These are phyloP conservation scores for Pholiota molesta DNA, from an alignment of 768 basidiomycete genomes.

Conservation along the genomic window DNA sequence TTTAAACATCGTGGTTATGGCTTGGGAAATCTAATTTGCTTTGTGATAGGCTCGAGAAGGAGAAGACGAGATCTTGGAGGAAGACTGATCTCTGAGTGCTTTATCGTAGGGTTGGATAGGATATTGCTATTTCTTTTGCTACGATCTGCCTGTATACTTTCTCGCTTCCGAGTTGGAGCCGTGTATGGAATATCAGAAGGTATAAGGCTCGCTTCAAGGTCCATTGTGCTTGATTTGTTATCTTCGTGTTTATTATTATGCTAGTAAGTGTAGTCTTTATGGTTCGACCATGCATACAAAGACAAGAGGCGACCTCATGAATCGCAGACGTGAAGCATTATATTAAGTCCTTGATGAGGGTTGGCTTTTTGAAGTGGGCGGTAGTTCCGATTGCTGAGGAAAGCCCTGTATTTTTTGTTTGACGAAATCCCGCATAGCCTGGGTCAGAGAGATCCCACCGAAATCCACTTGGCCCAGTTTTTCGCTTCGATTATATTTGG, in stretches of 20 bases:
- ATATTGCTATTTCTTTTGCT: background rate
- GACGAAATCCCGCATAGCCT: too few relatives aligned
- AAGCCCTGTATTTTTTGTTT: too few relatives aligned
- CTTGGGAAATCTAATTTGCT: slow-evolving; percentile 19
- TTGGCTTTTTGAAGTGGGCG: too few relatives aligned
- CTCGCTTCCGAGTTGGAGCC: background rate
- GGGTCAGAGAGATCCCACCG: too few relatives aligned
- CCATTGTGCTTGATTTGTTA: background rate
- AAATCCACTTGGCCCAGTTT: too few relatives aligned
- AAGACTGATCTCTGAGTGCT: slow-evolving; percentile 24
- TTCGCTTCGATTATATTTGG: too few relatives aligned
- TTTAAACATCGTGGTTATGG: slow-evolving; percentile 4
- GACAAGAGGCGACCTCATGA: too few relatives aligned
- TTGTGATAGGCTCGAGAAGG: slow-evolving; percentile 64
- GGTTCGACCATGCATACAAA: background rate
- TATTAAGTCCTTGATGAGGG: too few relatives aligned
- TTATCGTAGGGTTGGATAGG: too few relatives aligned
- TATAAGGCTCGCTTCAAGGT: background rate
- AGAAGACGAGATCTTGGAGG: slow-evolving; percentile 70
- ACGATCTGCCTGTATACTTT: background rate
- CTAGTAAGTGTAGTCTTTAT: background rate
- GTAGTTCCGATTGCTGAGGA: too few relatives aligned
- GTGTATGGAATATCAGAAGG: background rate
- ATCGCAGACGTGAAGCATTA: too few relatives aligned
- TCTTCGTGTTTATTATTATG: background rate